Conservation (phyloP, 768 basidiomycete species). For the Phlebiopsis gigantea region DNA sequence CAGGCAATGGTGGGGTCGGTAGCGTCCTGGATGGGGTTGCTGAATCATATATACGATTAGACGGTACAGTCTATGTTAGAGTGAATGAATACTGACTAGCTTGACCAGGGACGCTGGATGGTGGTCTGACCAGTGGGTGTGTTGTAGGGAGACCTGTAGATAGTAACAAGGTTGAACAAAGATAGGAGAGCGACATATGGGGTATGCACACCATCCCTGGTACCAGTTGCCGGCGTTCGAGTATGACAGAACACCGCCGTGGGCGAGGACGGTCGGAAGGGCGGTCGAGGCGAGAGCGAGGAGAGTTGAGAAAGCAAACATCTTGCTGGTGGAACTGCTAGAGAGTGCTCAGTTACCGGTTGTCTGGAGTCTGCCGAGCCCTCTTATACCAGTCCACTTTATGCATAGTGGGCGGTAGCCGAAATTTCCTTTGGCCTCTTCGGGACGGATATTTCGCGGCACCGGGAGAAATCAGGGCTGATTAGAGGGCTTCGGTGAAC, state of each 20-base stretch:
- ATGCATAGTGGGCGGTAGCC: neutral
- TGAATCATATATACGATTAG: neutral
- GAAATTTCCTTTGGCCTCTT: neutral
- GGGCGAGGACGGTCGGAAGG: constrained; percentile 23
- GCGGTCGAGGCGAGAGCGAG: constrained; percentile 17
- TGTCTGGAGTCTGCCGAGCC: too few species aligned
- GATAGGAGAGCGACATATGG: neutral
- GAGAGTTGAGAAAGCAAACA: constrained; percentile 25
- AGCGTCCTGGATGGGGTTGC: constrained; percentile 32
- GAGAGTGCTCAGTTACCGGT: neutral
- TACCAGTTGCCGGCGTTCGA: constrained; percentile 28
- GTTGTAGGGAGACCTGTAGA: constrained; percentile 27
- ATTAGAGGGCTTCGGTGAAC: neutral
- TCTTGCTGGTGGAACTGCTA: constrained; percentile 7
- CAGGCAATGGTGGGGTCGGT: constrained; percentile 31
- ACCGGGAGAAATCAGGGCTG: neutral
- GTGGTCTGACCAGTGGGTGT: constrained; percentile 33
- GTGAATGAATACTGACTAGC: constrained; percentile 17
- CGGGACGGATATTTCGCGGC: constrained; percentile 1
- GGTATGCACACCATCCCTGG: constrained; percentile 24
- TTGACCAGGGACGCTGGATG: constrained; percentile 36
- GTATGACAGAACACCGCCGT: constrained; percentile 36
- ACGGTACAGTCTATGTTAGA: neutral
- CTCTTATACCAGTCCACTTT: neutral
- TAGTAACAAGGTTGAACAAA: neutral